These are phyloP conservation scores for Aeminium ludgeri DNA, from an alignment of 495 filamentous ascomycete species.

Conservation along the genomic window DNA sequence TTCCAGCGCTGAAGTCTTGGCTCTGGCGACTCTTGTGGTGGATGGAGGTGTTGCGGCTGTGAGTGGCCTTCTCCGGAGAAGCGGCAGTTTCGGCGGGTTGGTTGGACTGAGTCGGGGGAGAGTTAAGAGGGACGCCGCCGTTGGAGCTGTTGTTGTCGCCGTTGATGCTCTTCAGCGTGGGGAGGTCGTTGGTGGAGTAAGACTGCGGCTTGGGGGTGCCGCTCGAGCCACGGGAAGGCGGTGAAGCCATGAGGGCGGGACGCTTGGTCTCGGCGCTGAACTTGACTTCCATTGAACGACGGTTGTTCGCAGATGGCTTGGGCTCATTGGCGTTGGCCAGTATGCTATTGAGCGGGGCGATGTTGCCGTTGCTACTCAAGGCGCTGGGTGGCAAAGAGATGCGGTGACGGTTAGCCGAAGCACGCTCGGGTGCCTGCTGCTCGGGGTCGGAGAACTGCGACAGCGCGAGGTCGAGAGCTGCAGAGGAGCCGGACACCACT, in stretches of 20 bases:
- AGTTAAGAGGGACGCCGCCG: slow-evolving; percentile 25
- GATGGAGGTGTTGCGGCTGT: slow-evolving; percentile 7
- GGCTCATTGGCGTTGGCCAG: slow-evolving; percentile 9
- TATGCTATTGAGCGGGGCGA: slow-evolving; percentile 16
- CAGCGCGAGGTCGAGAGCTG: slow-evolving; percentile 64
- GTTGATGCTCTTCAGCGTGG: slow-evolving; percentile 56
- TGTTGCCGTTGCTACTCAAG: slow-evolving; percentile 10
- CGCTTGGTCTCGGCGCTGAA: slow-evolving; percentile 24
- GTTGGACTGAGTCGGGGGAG: slow-evolving; percentile 38
- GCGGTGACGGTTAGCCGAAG: slow-evolving; percentile 39
- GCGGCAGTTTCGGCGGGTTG: slow-evolving; percentile 39
- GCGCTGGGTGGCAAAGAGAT: slow-evolving; percentile 16
- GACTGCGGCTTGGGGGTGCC: slow-evolving; percentile 50
- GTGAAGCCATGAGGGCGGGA: slow-evolving; percentile 31
- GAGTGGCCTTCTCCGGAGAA: slow-evolving; percentile 39
- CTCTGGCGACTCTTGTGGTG: slow-evolving; percentile 37
- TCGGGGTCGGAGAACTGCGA: slow-evolving; percentile 52
- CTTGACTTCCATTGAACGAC: slow-evolving; percentile 34
- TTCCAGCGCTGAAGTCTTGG: slow-evolving; percentile 41
- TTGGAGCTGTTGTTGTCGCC: slow-evolving; percentile 23
- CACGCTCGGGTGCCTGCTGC: slow-evolving; percentile 14
- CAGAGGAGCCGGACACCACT: slow-evolving; percentile 61
- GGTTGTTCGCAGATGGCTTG: slow-evolving; percentile 35
- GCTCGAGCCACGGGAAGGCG: slow-evolving; percentile 21
- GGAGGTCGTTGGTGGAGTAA: slow-evolving; percentile 77